Evolutionary conservation across 2,329 filamentous ascomycete species (phyloP), one percentile per base, ranked within the genome.

Genomic region (Colletotrichum cuscutae): DNA sequence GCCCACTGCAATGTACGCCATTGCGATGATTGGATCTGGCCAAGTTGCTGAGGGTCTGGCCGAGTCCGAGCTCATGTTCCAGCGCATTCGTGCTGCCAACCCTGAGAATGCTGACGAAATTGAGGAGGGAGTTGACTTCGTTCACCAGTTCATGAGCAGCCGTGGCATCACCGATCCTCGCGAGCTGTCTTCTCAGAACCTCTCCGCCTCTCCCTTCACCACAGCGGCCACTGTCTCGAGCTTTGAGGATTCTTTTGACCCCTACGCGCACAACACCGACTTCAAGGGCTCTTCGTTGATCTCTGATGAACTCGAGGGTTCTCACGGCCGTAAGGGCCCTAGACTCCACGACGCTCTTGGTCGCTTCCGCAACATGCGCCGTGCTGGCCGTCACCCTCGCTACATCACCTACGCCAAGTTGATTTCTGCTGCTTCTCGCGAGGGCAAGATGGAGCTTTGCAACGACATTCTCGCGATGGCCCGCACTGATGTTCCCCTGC

Each of bases 341-440:
- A 91, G 93, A 76, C 87, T 98, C 73, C 92, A 92, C 75, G 95
- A 98, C 76, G 94, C 95, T 46, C 85, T 98, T 74, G 88, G 88
- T 75, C 93, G 95, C 77, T 94, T 98, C 84, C 94, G 92, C 81
- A 98, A 97, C 84, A 98, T 98, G 86, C 95, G 97, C 75, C 94
- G 95, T 72, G 91, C 94, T 79, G 95, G 96, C 75, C 92, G 95
- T 80, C 95, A 98, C 81, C 95, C 96, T 65, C 92, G 96, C 73
- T 98, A 98, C 85, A 97, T 98, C 82, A 98, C 95, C 1, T 98
- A 98, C 78, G 95, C 95, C 62, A 98, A 98, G 88, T 88, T 99
- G 76, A 98, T 99, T 79, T 92, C 93, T 60, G 94, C 94, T 71
- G 95, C 96, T 75, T 94, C 95, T 66, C 95, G 96, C 79, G 92